phyloP scores from a whole-genome alignment of 2,329 filamentous ascomycete species.

The Dactylellina drechsleri region DNA sequence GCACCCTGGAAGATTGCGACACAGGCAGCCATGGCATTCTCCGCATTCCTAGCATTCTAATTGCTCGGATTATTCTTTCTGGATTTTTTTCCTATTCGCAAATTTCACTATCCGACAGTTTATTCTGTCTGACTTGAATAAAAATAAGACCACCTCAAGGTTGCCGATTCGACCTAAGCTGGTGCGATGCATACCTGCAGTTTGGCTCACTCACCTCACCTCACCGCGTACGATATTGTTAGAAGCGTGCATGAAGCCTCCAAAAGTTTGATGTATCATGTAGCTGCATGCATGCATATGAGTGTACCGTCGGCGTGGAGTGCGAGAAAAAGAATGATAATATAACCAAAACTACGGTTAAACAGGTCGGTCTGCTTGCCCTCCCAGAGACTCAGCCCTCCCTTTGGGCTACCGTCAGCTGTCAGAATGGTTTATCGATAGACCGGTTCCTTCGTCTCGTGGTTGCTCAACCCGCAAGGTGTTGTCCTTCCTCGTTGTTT shows the following conservation, averaged over 20 bases:
- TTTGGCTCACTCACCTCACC: background rate
- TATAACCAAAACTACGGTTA: slow-evolving; percentile 45
- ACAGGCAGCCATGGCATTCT: background rate
- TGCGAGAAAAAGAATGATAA: slow-evolving; percentile 5
- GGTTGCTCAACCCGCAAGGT: slow-evolving; percentile 10
- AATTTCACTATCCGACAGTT: too few relatives aligned
- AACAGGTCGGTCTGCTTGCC: slow-evolving; percentile 29
- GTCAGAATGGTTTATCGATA: slow-evolving; percentile 50
- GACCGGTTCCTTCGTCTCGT: background rate
- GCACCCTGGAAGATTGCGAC: slow-evolving; percentile 18
- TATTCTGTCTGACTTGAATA: too few relatives aligned
- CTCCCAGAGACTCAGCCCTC: slow-evolving; percentile 11
- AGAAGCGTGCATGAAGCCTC: background rate
- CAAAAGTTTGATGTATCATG: background rate
- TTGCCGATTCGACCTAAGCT: too few relatives aligned
- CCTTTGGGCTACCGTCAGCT: slow-evolving; percentile 16
- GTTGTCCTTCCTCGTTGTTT: slow-evolving; percentile 25
- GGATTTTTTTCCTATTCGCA: too few relatives aligned
- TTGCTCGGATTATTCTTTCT: too few relatives aligned
- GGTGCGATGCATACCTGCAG: background rate
- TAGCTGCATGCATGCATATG: slow-evolving; percentile 6
- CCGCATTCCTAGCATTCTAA: too few relatives aligned
- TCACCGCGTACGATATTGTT: slow-evolving; percentile 2
- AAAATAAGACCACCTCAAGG: background rate
- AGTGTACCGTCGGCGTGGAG: background rate